Evolutionary conservation across 1,284 basidiomycete genomes (phyloP), one percentile per base, ranked within the genome.

Genomic region (Rhodotorula sp.): DNA sequence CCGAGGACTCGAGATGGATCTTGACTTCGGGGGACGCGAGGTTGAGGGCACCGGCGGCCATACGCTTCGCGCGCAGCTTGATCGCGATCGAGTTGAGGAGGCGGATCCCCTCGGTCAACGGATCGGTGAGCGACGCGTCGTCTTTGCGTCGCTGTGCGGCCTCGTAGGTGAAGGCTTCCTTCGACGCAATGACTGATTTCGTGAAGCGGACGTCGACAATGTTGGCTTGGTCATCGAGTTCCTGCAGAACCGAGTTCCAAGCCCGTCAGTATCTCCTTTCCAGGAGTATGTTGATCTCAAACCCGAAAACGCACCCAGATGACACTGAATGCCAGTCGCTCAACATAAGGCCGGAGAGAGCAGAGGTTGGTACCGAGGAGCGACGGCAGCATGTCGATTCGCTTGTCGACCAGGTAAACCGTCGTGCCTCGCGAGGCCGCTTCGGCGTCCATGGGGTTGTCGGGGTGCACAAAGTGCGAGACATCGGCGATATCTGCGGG

Each of bases 21-120:
- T 95, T 97, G 80, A 99, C 92, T 84, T 99, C 95, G 0, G 97
- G 95, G 0, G 94, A 97, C 1, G 97, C 95, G 14, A 99, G 88
- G 76, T 98, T 98, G 54, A 99, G 86, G 12, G 97, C 97, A 49
- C 97, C 97, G 0, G 93, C 93, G 18, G 86, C 88, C 90, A 98
- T 97, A 47, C 97, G 87, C 49, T 87, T 87, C 16, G 87, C 89
- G 80, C 90, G 93, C 64, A 99, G 86, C 79, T 95, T 91, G 80
- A 87, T 87, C 0, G 95, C 95, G 12, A 99, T 85, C 0, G 85
- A 81, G 80, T 99, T 99, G 62, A 99, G 88, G 1, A 99, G 85
- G 1, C 97, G 89, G 66, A 99, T 93, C 66, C 90, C 89, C 71
- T 89, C 82, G 0, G 94, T 95, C n/a, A 98, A 84, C 1, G 89